phyloP scores from a whole-genome alignment of 108 stramenopile species.

The Skeletonema tropicum region DNA sequence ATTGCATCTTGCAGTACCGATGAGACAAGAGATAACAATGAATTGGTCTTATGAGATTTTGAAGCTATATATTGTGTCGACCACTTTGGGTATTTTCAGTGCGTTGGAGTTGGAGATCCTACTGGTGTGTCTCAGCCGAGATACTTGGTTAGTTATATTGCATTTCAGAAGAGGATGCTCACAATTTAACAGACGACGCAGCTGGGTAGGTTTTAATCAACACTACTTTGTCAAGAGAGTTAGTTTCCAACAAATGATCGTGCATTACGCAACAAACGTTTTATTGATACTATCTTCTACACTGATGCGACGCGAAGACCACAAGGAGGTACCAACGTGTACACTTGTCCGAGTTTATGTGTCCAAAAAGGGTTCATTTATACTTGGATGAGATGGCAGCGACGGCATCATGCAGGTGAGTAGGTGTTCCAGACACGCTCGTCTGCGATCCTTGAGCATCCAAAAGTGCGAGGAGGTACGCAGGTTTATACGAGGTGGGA shows the following conservation, averaged over 20 bases:
- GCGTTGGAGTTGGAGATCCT: conserved; percentile 4
- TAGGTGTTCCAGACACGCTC: neutral
- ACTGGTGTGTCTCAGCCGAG: conserved; percentile 27
- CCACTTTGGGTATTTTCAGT: conserved; percentile 22
- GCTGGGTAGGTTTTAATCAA: neutral
- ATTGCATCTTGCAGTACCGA: neutral
- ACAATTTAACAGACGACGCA: conserved; percentile 43
- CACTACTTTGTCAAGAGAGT: conserved; percentile 27
- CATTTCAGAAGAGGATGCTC: conserved; percentile 20
- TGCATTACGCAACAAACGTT: conserved; percentile 30
- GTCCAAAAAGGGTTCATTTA: conserved; percentile 41
- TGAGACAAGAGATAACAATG: neutral
- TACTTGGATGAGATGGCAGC: too few relatives aligned
- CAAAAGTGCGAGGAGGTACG: conserved; percentile 19
- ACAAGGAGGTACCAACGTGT: conserved; percentile 30
- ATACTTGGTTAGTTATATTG: conserved; percentile 37
- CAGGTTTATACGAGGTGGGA: conserved; percentile 31
- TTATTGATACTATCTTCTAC: conserved; percentile 27
- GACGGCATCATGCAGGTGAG: neutral
- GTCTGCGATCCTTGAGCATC: conserved; percentile 23
- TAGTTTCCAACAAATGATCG: conserved; percentile 25
- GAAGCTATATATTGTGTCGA: neutral
- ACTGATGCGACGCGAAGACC: conserved; percentile 40
- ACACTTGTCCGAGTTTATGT: conserved; percentile 26
- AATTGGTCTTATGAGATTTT: neutral